Evolutionary conservation across 2,329 filamentous ascomycete genomes (phyloP).

Genomic region (Fusarium sp.): DNA sequence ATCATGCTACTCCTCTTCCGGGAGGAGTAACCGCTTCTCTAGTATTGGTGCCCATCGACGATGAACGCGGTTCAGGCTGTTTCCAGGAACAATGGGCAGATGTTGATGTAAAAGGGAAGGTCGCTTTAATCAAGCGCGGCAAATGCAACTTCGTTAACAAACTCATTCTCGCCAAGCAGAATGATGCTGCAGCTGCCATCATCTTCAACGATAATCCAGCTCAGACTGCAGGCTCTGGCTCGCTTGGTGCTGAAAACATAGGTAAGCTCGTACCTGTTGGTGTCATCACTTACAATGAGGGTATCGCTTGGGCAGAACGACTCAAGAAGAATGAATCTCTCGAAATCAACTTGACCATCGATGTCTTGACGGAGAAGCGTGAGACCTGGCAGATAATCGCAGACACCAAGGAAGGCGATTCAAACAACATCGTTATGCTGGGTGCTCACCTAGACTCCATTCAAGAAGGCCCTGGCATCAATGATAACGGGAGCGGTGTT

Average conservation of each 20-base stretch:
- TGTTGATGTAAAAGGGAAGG: slow-evolving; percentile 55
- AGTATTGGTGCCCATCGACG: slow-evolving; percentile 50
- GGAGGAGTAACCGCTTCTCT: slow-evolving; percentile 50
- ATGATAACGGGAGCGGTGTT: slow-evolving; percentile 55
- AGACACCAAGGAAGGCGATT: slow-evolving; percentile 55
- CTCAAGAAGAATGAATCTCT: slow-evolving; percentile 50
- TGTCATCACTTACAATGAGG: slow-evolving; percentile 50
- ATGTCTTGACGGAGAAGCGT: slow-evolving; percentile 53
- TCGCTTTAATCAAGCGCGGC: slow-evolving; percentile 58
- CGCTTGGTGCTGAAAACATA: slow-evolving; percentile 59
- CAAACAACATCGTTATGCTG: slow-evolving; percentile 54
- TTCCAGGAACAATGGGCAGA: slow-evolving; percentile 55
- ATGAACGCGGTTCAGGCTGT: slow-evolving; percentile 51
- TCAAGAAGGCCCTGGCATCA: slow-evolving; percentile 54
- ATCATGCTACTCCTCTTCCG: slow-evolving; percentile 52
- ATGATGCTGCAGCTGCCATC: slow-evolving; percentile 59
- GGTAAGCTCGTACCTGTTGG: slow-evolving; percentile 51
- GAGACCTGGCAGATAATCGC: slow-evolving; percentile 56
- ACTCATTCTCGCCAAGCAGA: slow-evolving; percentile 51
- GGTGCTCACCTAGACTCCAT: slow-evolving; percentile 56
- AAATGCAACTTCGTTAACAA: slow-evolving; percentile 55
- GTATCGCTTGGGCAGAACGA: slow-evolving; percentile 49
- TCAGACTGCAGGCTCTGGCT: slow-evolving; percentile 57
- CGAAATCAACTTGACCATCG: slow-evolving; percentile 49
- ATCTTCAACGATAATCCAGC: slow-evolving; percentile 71